phyloP scores from a whole-genome alignment of 768 basidiomycete species.

The Podaxis sp. region DNA sequence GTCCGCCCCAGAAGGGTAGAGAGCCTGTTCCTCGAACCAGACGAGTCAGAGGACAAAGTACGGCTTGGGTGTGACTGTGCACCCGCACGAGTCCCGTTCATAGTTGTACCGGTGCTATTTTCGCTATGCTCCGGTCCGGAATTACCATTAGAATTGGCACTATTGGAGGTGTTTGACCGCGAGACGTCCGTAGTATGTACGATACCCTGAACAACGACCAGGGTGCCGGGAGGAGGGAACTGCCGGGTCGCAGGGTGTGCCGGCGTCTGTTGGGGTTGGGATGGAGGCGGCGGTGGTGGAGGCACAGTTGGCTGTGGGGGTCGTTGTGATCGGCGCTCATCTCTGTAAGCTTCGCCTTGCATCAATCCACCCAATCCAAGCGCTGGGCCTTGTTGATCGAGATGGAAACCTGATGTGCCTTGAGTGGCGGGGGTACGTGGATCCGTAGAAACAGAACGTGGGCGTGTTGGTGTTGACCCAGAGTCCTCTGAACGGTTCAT shows the following conservation, averaged over 20 bases:
- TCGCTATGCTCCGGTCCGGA: neutral
- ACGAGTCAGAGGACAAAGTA: neutral
- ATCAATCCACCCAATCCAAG: neutral
- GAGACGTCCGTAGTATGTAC: slow-evolving; percentile 75
- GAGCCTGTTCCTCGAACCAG: slow-evolving; percentile 25
- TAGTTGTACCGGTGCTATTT: neutral
- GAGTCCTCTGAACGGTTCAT: slow-evolving; percentile 7
- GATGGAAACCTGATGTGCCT: neutral
- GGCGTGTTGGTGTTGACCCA: neutral
- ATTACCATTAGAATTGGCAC: neutral
- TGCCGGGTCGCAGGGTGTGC: slow-evolving; percentile 30
- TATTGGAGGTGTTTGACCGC: slow-evolving; percentile 25
- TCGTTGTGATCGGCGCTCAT: neutral
- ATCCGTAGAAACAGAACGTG: neutral
- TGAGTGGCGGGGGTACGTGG: neutral
- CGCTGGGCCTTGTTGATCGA: neutral
- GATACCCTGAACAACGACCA: slow-evolving; percentile 82
- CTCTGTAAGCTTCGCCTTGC: neutral
- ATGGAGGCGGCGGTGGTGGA: neutral
- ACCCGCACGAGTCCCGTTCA: neutral
- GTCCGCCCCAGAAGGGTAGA: slow-evolving; percentile 28
- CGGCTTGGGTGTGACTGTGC: neutral
- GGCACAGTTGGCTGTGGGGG: neutral
- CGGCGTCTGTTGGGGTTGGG: neutral
- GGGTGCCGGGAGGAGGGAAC: slow-evolving; percentile 73